Evolutionary conservation across 2,329 filamentous ascomycete species (phyloP), one percentile per base, ranked within the genome.

Genomic region (Paraphoma chrysanthemicola): DNA sequence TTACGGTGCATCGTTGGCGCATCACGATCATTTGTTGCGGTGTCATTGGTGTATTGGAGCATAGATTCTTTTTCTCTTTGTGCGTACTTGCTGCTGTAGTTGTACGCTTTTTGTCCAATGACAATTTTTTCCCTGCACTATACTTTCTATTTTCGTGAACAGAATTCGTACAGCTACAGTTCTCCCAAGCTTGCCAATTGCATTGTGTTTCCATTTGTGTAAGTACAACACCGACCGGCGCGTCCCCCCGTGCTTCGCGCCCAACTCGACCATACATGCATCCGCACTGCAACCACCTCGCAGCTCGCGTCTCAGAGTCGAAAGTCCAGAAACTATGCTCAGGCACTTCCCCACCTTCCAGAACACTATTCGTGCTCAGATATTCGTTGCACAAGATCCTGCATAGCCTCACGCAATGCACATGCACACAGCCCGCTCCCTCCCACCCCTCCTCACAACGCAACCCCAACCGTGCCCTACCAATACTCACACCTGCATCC

Each of bases 91-190:
- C 59, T 41, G 7, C 31, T 59, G 56, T 64, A 64, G 51, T 47
- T 56, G 55, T 58, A 50, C 53, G 17, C 54, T 63, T 57, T 44
- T 58, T 57, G 48, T 62, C 57, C 3, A 66, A 64, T 67, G 43
- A 30, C 53, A 59, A 53, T 50, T 45, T 51, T 45, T 31, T 48
- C 46, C 30, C 44, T 14, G 33, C 33, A 36, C 33, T 36, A 7
- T 36, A 10, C 33, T 3, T 10, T 23, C 23, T 5, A 23, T 23
- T 23, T 5, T 23, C 23, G 2, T 23, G 23, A 23, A 23, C 23
- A 23, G 23, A 23, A 5, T 23, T 23, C 23, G 23, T 23, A 3
- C 23, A 5, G 23, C 23, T 23, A 23, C 23, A 23, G 23, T 23
- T 23, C 23, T 23, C 23, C 5, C 23, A 23, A 23, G 23, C 23